Evolutionary conservation across 331 rosid genomes (phyloP).

Genomic region (Erythrophleum ivorense): DNA sequence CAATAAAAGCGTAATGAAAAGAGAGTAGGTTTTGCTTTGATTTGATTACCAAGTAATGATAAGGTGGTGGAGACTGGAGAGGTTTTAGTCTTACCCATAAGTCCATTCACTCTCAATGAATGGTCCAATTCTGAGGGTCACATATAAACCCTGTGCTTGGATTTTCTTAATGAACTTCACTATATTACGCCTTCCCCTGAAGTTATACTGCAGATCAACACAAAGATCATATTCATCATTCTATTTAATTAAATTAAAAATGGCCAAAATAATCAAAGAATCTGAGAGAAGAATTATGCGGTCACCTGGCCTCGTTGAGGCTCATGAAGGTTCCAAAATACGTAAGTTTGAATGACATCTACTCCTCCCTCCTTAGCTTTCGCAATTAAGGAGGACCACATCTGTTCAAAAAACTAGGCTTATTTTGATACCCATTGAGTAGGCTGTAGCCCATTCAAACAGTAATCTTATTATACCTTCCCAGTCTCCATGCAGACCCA

Average conservation of each 20-base stretch:
- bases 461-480: too few species aligned
- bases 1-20: slow-evolving; percentile 24
- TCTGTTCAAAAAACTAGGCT: slow-evolving; percentile 46
- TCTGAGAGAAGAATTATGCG: slow-evolving; percentile 4
- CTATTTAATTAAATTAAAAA: background rate
- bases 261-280: background rate
- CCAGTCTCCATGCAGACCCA: too few species aligned
- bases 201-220: slow-evolving; percentile 65
- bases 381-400: slow-evolving; percentile 82
- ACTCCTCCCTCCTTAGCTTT: slow-evolving; percentile 90
- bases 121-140: slow-evolving; percentile 87
- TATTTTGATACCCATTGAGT: too few species aligned
- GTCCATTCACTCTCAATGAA: slow-evolving; percentile 85
- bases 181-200: slow-evolving; percentile 71
- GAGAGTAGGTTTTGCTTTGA: background rate
- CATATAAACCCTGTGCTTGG: slow-evolving; percentile 81
- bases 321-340: slow-evolving; percentile 95
- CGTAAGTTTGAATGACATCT: slow-evolving; percentile 84
- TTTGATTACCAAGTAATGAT: background rate
- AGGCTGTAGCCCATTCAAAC: too few species aligned
- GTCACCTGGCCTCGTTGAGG: slow-evolving; percentile 69
- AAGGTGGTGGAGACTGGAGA: background rate
- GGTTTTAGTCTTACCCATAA: slow-evolving; percentile 65
- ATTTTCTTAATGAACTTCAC: slow-evolving; percentile 73
- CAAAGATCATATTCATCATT: background rate